Base-by-base conservation (phyloP, 2,329 filamentous ascomycete species). In the Hawksworthiomyces lignivorus region DNA sequence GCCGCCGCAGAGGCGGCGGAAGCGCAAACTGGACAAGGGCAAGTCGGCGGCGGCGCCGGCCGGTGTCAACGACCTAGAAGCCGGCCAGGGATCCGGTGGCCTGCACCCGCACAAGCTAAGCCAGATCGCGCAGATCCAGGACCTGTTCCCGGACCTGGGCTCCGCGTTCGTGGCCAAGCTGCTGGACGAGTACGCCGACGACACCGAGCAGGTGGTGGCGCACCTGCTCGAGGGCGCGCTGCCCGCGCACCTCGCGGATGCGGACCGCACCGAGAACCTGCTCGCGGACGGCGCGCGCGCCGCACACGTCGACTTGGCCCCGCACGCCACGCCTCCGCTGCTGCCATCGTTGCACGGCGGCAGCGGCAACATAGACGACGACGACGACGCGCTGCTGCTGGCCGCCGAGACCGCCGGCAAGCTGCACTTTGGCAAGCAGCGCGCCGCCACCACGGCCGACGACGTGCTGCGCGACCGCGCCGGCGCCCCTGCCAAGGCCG, bases 81-180 rank as follows among this genome's bases (percentile, higher is more conserved):
- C 4, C 17, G n/a, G 3, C 5, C 20, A 29, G 27, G n/a, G n/a
- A n/a, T n/a, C n/a, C n/a, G 61, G 59, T 3, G 68, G 74, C 32
- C 67, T 89, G 26, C 86, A 92, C 54, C 66, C 90, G 18, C 87
- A 95, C 60, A 80, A 73, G 31, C 83, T 94, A 77, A 89, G 84
- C 52, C 77, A 90, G 36, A 79, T 97, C 39, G 84, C 84, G 0
- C 87, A 94, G 58, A 73, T 98, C n/a, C 88, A 95, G 56, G 90
- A 98, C 56, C 69, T 97, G 0, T 96, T 97, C 55, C 87, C 90
- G 0, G 79, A 94, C 48, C 68, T 97, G 9, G 88, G 89, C 5
- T 82, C 85, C 4, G 85, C 75, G 0, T 97, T 95, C 56, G 69
- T 97, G 14, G 72, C 85, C 15, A 83, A 76, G 52, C 71, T 94